A percentile compares a stretch with the other conserved stretches of the same genome.
phyloP scores from a whole-genome alignment of 768 basidiomycete species.

The Mycena kentingensis region DNA sequence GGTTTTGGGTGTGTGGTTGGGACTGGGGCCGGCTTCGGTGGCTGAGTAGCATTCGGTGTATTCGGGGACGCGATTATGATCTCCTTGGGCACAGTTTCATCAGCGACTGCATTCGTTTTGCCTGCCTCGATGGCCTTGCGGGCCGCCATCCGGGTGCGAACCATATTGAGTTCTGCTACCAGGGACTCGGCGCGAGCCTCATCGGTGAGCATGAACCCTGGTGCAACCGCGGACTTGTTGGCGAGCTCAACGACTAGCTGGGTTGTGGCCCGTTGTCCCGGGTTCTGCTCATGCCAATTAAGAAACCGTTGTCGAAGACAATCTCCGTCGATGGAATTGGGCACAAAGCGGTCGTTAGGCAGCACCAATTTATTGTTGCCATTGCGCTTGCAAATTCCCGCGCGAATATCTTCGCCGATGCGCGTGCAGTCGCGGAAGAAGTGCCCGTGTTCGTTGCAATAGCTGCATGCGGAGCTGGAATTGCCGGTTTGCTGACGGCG shows the following conservation, averaged over 20 bases:
- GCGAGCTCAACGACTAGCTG: not conserved
- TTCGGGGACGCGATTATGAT: too few species aligned
- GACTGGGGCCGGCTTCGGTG: slow-evolving; percentile 3
- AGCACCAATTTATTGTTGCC: too few species aligned
- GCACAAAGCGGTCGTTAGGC: not conserved
- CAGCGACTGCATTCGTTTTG: too few species aligned
- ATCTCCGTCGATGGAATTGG: not conserved
- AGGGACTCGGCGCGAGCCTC: not conserved
- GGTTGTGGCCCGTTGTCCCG: not conserved
- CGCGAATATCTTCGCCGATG: too few species aligned
- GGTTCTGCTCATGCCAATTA: slow-evolving; percentile 1
- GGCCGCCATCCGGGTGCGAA: not conserved
- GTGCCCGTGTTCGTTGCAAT: slow-evolving; percentile 43
- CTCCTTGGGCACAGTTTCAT: too few species aligned
- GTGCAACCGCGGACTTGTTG: not conserved
- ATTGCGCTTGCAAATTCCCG: too few species aligned
- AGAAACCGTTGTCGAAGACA: not conserved
- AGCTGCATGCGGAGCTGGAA: too few species aligned
- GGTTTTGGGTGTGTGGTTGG: not conserved
- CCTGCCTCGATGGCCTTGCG: too few species aligned
- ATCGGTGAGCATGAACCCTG: not conserved
- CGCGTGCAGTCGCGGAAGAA: slow-evolving; percentile 44
- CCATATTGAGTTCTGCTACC: not conserved
- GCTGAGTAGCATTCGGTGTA: too few species aligned
- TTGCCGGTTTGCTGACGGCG: too few species aligned